Conservation (phyloP, 352 stramenopile genomes). For the Phytophthora ohioensis region DNA sequence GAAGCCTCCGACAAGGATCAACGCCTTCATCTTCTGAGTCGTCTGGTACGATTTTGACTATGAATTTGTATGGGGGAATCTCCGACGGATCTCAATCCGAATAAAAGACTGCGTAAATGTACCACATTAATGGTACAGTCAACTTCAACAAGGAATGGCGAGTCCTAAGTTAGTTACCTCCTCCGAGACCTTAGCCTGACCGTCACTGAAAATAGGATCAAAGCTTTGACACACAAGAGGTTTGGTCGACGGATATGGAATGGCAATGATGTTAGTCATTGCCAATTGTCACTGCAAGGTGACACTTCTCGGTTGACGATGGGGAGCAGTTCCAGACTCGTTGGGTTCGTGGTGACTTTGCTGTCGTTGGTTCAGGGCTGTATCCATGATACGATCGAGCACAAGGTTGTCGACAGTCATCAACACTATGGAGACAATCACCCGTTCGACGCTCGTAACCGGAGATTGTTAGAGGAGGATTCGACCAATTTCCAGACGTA, state of each 20-base stretch:
- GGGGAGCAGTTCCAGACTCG: background rate
- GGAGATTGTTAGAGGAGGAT: slow-evolving; percentile 21
- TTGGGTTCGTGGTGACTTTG: slow-evolving; percentile 1
- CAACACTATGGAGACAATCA: slow-evolving; percentile 42
- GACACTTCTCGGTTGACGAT: slow-evolving; percentile 4
- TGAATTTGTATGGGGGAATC: background rate
- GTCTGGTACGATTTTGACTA: background rate
- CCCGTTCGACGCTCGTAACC: slow-evolving; percentile 29
- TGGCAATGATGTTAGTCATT: slow-evolving; percentile 1
- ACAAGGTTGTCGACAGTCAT: slow-evolving; percentile 30
- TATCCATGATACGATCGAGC: slow-evolving; percentile 43
- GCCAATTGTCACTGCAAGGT: slow-evolving; percentile 5
- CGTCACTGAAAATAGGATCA: slow-evolving; percentile 21
- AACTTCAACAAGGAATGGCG: slow-evolving; percentile 18
- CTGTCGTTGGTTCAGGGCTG: slow-evolving; percentile 24
- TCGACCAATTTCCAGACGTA: slow-evolving; percentile 50
- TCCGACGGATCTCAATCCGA: background rate
- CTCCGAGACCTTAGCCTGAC: slow-evolving; percentile 14
- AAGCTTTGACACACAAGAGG: background rate
- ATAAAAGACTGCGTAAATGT: no score
- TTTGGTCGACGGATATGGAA: slow-evolving; percentile 4
- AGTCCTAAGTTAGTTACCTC: background rate
- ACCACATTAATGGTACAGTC: background rate
- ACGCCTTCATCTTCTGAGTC: slow-evolving; percentile 79
- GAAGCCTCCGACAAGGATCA: slow-evolving; percentile 92